These are phyloP conservation scores for Gymnopilus junonius DNA, from an alignment of 768 basidiomycete species.

Conservation along the genomic window DNA sequence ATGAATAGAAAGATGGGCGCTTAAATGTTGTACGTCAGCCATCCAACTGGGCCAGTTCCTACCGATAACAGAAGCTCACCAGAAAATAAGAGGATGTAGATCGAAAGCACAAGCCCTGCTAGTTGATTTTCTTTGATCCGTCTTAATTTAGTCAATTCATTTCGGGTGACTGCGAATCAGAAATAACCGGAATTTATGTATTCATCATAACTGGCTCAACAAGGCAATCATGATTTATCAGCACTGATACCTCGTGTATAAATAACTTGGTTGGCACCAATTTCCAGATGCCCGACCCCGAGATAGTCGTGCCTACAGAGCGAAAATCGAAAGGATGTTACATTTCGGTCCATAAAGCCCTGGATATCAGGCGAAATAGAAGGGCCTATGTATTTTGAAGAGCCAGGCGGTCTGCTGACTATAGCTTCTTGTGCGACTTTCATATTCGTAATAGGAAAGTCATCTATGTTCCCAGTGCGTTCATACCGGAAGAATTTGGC, in stretches of 20 bases:
- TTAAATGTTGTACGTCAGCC: not conserved
- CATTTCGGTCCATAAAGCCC: not conserved
- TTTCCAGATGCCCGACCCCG: not conserved
- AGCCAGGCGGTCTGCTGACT: not conserved
- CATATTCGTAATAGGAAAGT: not conserved
- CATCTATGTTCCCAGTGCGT: not conserved
- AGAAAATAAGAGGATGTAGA: not conserved
- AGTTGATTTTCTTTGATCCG: not conserved
- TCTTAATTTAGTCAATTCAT: not conserved
- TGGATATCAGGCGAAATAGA: not conserved
- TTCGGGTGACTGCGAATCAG: not conserved
- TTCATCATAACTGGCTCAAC: not conserved
- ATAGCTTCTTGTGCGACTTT: not conserved
- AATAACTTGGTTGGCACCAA: not conserved
- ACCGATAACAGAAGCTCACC: not conserved
- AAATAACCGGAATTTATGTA: not conserved
- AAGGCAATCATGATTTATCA: not conserved
- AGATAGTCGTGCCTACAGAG: not conserved
- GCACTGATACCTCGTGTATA: not conserved
- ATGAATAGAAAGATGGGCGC: not conserved
- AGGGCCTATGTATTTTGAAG: not conserved
- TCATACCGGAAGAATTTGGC: not conserved
- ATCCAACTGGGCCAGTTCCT: not conserved
- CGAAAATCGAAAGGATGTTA: not conserved
- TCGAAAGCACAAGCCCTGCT: not conserved